Evolutionary conservation across 2,329 filamentous ascomycete genomes (phyloP), one percentile per base, ranked within the genome.

Genomic region (Metarhizium robertsii): DNA sequence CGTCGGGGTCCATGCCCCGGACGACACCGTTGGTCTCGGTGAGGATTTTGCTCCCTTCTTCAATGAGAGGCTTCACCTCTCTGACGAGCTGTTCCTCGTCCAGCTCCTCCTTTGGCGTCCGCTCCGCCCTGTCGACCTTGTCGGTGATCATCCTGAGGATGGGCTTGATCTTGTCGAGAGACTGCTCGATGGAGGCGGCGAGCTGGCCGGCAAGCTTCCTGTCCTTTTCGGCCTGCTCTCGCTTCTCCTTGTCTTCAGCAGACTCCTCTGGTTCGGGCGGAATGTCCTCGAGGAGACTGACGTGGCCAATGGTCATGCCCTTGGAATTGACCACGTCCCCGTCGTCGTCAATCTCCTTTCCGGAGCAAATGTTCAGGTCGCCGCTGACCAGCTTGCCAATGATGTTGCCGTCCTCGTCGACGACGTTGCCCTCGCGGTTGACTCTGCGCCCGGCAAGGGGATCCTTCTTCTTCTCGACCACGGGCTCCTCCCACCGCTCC

Each of bases 31-130:
- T 94, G 71, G 87, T 86, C 71, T 96, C 92, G 63, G 86, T 85
- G 14, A 96, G 79, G 66, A 95, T 90, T 61, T 84, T 85, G 54
- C 84, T 82, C 50, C 86, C 91, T 70, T 96, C 88, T 69, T 96
- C 91, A 65, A 96, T 90, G 14, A 96, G 79, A 1, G 92, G 92
- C 71, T 87, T 89, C 64, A 96, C 90, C 56, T 91, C 81, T 68
- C 88, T 84, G 65, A 96, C 91, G 5, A 96, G 83, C 62, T 88
- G 81, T 66, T 96, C 90, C 69, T 96, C 92, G 65, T 96, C 90
- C 29, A 92, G 85, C 63, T 96, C 90, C 4, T 95, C 89, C 71
- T 90, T 87, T 47, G 88, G 86, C 32, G 87, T 89, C 61, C 84
- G 82, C 70, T 96, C 89, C 32, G 88, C 90, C 55, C 78, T 79